phyloP scores from a whole-genome alignment of 805 yeast genomes.

The Metschnikowia corniflorae region DNA sequence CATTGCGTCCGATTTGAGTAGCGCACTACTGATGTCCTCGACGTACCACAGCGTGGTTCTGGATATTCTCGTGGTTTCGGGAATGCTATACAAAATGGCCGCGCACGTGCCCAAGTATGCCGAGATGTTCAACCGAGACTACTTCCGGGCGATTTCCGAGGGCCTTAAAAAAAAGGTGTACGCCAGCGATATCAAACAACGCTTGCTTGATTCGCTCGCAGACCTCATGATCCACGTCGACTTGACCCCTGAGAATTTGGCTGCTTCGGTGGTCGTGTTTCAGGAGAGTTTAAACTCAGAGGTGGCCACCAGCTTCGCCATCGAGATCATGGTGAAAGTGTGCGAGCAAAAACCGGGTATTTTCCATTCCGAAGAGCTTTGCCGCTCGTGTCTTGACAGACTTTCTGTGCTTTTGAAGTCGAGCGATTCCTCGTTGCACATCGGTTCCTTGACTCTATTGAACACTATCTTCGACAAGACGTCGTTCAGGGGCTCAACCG shows the following conservation, averaged over 20 bases:
- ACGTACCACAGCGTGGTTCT: constrained; percentile 26
- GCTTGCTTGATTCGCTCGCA: constrained; percentile 24
- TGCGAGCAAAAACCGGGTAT: constrained; percentile 15
- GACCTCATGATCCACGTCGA: constrained; percentile 17
- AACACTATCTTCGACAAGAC: constrained; percentile 9
- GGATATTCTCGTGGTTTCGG: constrained; percentile 27
- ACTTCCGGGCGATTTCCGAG: constrained; percentile 18
- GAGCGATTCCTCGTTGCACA: constrained; percentile 25
- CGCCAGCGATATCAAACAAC: constrained; percentile 29
- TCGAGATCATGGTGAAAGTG: constrained; percentile 24
- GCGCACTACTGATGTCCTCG: constrained; percentile 23
- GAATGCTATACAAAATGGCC: constrained; percentile 15
- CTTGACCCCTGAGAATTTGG: constrained; percentile 8
- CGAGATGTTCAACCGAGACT: constrained; percentile 9
- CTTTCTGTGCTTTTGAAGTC: constrained; percentile 23
- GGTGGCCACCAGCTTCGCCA: constrained; percentile 23
- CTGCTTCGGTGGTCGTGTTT: constrained; percentile 16
- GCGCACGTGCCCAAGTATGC: constrained; percentile 1
- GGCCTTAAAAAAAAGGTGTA: constrained; percentile 20
- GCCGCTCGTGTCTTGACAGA: constrained; percentile 18
- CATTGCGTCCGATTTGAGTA: constrained; percentile 24
- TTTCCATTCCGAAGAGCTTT: constrained; percentile 14
- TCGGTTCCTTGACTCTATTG: constrained; percentile 21
- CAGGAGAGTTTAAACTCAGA: constrained; percentile 25
- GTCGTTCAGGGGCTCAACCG: constrained; percentile 1